These are phyloP conservation scores for Phytophthora pisi DNA, from an alignment of 352 stramenopile genomes.

Conservation along the genomic window DNA sequence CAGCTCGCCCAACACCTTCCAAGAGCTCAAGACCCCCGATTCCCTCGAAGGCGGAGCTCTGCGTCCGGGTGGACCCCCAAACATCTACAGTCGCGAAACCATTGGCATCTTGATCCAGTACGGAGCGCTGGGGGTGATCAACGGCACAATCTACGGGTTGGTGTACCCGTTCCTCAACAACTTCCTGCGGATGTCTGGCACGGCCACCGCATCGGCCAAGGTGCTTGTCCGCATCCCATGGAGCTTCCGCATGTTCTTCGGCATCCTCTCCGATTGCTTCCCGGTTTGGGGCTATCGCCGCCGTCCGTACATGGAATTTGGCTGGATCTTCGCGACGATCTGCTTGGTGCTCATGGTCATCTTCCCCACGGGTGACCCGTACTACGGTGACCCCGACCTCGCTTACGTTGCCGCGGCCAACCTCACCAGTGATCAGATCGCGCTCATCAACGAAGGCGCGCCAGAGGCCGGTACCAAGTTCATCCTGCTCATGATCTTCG, in stretches of 20 bases:
- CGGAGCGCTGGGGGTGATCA: constrained; percentile 48
- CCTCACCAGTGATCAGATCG: constrained; percentile 43
- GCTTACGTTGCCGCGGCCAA: constrained; percentile 29
- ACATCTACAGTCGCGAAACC: constrained; percentile 43
- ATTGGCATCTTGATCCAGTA: constrained; percentile 56
- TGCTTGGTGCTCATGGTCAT: constrained; percentile 43
- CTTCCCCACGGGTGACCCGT: constrained; percentile 35
- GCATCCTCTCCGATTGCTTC: constrained; percentile 81
- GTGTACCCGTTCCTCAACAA: constrained; percentile 49
- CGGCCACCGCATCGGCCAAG: constrained; percentile 40
- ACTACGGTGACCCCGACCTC: constrained; percentile 40
- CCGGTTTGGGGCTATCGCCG: constrained; percentile 78
- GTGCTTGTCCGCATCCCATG: constrained; percentile 56
- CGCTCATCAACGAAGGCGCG: constrained; percentile 48
- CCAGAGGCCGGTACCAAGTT: constrained; percentile 50
- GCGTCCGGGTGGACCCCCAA: constrained; percentile 37
- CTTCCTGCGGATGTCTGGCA: constrained; percentile 48
- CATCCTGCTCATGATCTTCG: constrained; percentile 62
- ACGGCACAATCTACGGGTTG: constrained; percentile 48
- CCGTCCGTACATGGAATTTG: constrained; percentile 80
- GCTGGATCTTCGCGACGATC: constrained; percentile 47
- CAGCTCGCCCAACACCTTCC: constrained; percentile 25
- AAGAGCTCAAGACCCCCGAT: constrained; percentile 43
- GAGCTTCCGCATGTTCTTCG: constrained; percentile 81
- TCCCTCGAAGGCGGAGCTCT: constrained; percentile 43